phyloP scores from a whole-genome alignment of 352 stramenopile species.

The Globisporangium emineosum region DNA sequence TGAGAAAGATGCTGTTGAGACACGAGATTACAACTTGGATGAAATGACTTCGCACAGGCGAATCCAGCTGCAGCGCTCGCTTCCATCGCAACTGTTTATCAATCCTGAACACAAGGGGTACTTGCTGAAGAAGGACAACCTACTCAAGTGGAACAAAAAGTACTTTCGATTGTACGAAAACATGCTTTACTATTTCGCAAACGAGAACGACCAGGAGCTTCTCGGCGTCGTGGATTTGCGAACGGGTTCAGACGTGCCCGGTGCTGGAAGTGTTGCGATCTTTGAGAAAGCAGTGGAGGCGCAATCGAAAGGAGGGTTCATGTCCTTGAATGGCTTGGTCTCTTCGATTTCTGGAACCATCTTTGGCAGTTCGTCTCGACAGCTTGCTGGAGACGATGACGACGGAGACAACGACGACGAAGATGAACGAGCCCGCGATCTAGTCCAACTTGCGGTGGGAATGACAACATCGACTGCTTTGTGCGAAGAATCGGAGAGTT shows the following conservation, averaged over 20 bases:
- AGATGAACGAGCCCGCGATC: constrained; percentile 44
- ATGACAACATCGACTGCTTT: constrained; percentile 68
- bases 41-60: constrained; percentile 79
- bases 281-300: constrained; percentile 72
- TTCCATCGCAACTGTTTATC: constrained; percentile 79
- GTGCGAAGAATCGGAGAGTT: constrained; percentile 62
- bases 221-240: constrained; percentile 82
- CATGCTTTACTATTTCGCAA: constrained; percentile 89
- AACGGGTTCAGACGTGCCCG: constrained; percentile 59
- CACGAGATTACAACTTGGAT: constrained; percentile 86
- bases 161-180: constrained; percentile 87
- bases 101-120: constrained; percentile 78
- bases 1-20: constrained; percentile 80
- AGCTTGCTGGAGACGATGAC: constrained; percentile 37
- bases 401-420: constrained; percentile 38
- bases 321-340: constrained; percentile 78
- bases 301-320: constrained; percentile 54
- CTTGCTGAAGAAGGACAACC: constrained; percentile 84
- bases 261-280: constrained; percentile 75
- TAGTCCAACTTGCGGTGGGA: constrained; percentile 64
- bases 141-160: constrained; percentile 88
- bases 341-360: constrained; percentile 78
- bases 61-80: constrained; percentile 79
- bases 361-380: constrained; percentile 58
- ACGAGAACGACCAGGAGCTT: constrained; percentile 80